Base-by-base conservation (phyloP, 495 filamentous ascomycete genomes). In the Tuber aestivum region DNA sequence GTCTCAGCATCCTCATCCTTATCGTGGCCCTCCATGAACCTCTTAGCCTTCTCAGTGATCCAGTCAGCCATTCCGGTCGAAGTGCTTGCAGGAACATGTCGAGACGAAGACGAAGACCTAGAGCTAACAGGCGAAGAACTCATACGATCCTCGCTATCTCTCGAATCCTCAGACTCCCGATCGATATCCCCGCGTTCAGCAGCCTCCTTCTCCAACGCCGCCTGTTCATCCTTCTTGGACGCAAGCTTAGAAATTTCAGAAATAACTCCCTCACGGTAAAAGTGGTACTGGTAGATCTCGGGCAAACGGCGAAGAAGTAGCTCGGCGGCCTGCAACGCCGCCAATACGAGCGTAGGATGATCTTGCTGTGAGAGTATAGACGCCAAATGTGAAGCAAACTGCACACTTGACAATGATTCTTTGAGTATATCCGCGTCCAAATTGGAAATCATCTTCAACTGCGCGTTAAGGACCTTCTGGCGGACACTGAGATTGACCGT, bases 391-490 rank as follows among this genome's bases (percentile, higher is more conserved):
- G 96, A 99, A n/a, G 96, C 94, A 84, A 98, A 99, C 7, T 95
- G 92, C 8, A 98, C 94, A 18, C 92, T 87, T n/a, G 92, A 92
- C 27, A 99, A 85, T 56, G 95, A 91, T 72, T 97, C 95, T 75
- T 93, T 89, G 21, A 99, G 87, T 69, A 99, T 92, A 48, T 88
- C 87, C 18, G 88, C 87, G 80, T 97, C 94, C 32, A 98, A 82
- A 78, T 97, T 97, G n/a, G 94, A 97, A 20, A 99, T 89, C 94
- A 99, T 98, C 85, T 98, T 97, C 42, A 98, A 86, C 79, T 99
- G 96, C 32, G 96, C 95, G 42, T 90, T 92, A 65, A 99, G 87
- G 27, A 98, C 96, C 85, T 96, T 97, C 80, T 98, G 93, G n/a
- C 96, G 93, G 23, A 99, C 96, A 71, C 87, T 92, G n/a, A 98